Percentiles rank a stretch among this genome's conserved stretches.
Conservation (phyloP, 2,329 filamentous ascomycete species). For the Lomentospora prolificans region DNA sequence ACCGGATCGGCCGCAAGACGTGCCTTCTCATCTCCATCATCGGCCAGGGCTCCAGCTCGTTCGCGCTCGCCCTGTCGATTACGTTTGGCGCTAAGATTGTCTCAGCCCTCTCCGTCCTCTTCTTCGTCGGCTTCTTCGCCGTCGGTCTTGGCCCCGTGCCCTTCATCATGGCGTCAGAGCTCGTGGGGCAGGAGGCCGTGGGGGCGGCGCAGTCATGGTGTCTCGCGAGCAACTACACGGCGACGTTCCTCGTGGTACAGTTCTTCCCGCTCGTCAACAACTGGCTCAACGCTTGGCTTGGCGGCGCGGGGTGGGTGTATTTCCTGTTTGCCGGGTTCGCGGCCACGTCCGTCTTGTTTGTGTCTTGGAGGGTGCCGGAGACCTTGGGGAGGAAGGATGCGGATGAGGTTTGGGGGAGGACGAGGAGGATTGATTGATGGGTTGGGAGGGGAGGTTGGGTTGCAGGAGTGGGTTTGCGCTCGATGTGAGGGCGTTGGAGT, state of each 20-base stretch:
- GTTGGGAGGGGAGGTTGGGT: too few species aligned
- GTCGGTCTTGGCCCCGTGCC: constrained; percentile 88
- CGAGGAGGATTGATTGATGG: constrained; percentile 38
- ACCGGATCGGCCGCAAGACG: constrained; percentile 77
- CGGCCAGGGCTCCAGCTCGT: constrained; percentile 72
- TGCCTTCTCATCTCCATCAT: constrained; percentile 74
- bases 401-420: constrained; percentile 85
- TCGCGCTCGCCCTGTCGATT: constrained; percentile 74
- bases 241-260: constrained; percentile 86
- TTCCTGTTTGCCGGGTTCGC: constrained; percentile 82
- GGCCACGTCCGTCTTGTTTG: constrained; percentile 58
- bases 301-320: constrained; percentile 74
- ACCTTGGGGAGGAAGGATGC: constrained; percentile 75
- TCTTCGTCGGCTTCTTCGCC: constrained; percentile 85
- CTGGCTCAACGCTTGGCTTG: constrained; percentile 50
- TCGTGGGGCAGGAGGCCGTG: constrained; percentile 83
- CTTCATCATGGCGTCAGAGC: constrained; percentile 85
- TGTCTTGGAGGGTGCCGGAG: constrained; percentile 69
- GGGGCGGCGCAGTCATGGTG: constrained; percentile 87
- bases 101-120: constrained; percentile 69
- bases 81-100: constrained; percentile 60
- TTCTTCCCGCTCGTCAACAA: constrained; percentile 87
- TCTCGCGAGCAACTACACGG: constrained; percentile 76
- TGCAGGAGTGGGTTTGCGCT: neutral
- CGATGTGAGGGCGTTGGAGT: neutral